These are phyloP conservation scores for Coemansia sp. DNA, from an alignment of 192 early-diverging fungal genomes.

Conservation along the genomic window DNA sequence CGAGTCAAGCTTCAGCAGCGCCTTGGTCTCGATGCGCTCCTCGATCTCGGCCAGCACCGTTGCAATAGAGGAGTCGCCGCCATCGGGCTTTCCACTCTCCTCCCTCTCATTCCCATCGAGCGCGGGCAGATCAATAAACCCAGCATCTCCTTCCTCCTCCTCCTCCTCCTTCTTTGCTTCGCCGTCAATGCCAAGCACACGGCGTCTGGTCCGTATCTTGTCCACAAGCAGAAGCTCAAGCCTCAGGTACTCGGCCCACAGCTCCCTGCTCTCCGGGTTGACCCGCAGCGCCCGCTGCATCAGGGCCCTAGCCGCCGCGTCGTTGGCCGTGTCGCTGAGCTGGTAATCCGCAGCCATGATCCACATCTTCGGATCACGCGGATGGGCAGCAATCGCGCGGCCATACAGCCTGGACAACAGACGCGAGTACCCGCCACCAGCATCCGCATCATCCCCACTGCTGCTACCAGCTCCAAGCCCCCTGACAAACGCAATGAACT, in stretches of 20 bases:
- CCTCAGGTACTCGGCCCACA: slow-evolving; percentile 95
- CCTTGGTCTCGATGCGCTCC: slow-evolving; percentile 44
- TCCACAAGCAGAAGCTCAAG: slow-evolving; percentile 88
- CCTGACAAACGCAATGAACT: slow-evolving; percentile 86
- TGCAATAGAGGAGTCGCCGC: neutral
- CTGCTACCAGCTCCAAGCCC: slow-evolving; percentile 28
- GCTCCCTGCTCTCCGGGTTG: slow-evolving; percentile 64
- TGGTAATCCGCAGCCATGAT: slow-evolving; percentile 89
- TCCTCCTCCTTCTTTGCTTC: slow-evolving; percentile 36
- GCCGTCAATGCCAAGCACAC: slow-evolving; percentile 71
- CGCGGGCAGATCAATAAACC: slow-evolving; percentile 59
- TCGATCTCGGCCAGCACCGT: slow-evolving; percentile 29
- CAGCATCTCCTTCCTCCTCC: slow-evolving; percentile 41
- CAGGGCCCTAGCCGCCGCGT: slow-evolving; percentile 73
- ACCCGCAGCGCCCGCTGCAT: slow-evolving; percentile 85
- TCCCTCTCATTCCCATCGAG: slow-evolving; percentile 55
- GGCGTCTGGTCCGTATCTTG: slow-evolving; percentile 78
- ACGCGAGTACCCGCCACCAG: slow-evolving; percentile 40
- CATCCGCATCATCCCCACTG: neutral
- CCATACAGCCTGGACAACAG: slow-evolving; percentile 74
- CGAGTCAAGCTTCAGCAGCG: slow-evolving; percentile 43
- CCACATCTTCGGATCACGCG: slow-evolving; percentile 80
- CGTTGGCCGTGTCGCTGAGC: slow-evolving; percentile 80
- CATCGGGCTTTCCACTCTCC: slow-evolving; percentile 31
- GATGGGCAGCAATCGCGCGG: slow-evolving; percentile 85